These are phyloP conservation scores for Sugiyamaella novakii DNA, from an alignment of 1,139 yeast genomes.

Conservation along the genomic window DNA sequence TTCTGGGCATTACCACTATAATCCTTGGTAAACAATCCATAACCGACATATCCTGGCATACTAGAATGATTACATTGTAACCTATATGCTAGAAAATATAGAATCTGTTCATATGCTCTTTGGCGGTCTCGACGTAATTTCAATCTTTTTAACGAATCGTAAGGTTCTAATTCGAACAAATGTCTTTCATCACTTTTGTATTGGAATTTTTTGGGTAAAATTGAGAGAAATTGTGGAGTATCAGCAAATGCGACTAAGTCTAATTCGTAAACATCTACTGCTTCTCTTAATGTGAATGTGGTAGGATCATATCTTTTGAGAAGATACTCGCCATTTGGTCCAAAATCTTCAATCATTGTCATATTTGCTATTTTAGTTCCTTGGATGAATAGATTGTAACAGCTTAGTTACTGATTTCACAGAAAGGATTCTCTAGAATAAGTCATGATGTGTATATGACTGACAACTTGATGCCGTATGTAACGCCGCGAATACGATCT, in stretches of 20 bases:
- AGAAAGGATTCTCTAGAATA: too few species aligned
- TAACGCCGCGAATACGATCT: too few species aligned
- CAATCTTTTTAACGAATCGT: conserved; percentile 11
- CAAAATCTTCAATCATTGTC: conserved; percentile 1
- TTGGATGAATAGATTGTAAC: too few species aligned
- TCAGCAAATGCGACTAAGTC: conserved; percentile 5
- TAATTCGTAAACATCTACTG: conserved; percentile 6
- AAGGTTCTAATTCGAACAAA: conserved; percentile 3
- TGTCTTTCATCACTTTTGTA: conserved; percentile 6
- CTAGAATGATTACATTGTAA: background rate
- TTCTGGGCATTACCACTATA: background rate
- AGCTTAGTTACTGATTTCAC: too few species aligned
- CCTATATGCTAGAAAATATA: background rate
- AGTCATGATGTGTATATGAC: too few species aligned
- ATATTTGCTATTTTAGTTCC: background rate
- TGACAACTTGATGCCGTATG: too few species aligned
- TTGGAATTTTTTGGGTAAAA: background rate
- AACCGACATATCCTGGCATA: conserved; percentile 1
- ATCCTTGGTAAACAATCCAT: conserved; percentile 10
- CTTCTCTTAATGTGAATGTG: conserved; percentile 1
- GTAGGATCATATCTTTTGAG: conserved; percentile 13
- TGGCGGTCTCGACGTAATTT: background rate
- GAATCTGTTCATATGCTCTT: background rate
- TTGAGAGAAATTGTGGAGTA: background rate
- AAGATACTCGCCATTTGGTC: conserved; percentile 6